These are phyloP conservation scores for Pichia gijzeniarum DNA, from an alignment of 805 yeast genomes.

Conservation along the genomic window DNA sequence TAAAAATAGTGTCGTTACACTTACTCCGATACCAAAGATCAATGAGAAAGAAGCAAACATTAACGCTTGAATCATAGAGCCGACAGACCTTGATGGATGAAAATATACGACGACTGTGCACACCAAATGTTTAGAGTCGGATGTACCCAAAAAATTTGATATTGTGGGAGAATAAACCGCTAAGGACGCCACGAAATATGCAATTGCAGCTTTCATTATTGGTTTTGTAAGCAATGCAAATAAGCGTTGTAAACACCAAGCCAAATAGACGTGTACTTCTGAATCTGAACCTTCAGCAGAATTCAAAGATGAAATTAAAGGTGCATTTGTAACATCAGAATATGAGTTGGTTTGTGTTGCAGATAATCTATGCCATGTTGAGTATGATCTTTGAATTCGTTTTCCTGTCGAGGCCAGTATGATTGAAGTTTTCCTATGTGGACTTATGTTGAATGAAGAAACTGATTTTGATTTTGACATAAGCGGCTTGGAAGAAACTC, in stretches of 20 bases:
- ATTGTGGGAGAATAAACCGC: conserved; percentile 57
- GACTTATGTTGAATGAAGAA: conserved; percentile 13
- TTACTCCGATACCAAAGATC: conserved; percentile 31
- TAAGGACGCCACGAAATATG: conserved; percentile 66
- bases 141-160: conserved; percentile 47
- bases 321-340: neutral
- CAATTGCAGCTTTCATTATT: conserved; percentile 57
- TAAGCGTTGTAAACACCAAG: neutral
- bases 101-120: conserved; percentile 83
- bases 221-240: conserved; percentile 7
- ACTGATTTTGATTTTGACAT: conserved; percentile 14
- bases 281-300: neutral
- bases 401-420: conserved; percentile 42
- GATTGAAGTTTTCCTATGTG: conserved; percentile 31
- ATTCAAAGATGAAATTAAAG: neutral
- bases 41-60: conserved; percentile 53
- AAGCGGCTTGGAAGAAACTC: neutral
- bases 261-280: too few relatives aligned
- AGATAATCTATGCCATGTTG: conserved; percentile 21
- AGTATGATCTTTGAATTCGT: conserved; percentile 25
- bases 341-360: conserved; percentile 2
- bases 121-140: conserved; percentile 73
- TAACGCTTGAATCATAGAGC: conserved; percentile 73
- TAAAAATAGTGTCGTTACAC: conserved; percentile 5
- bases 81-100: conserved; percentile 74